phyloP scores from a whole-genome alignment of 805 yeast genomes.

The Saccharomycopsis javanensis region DNA sequence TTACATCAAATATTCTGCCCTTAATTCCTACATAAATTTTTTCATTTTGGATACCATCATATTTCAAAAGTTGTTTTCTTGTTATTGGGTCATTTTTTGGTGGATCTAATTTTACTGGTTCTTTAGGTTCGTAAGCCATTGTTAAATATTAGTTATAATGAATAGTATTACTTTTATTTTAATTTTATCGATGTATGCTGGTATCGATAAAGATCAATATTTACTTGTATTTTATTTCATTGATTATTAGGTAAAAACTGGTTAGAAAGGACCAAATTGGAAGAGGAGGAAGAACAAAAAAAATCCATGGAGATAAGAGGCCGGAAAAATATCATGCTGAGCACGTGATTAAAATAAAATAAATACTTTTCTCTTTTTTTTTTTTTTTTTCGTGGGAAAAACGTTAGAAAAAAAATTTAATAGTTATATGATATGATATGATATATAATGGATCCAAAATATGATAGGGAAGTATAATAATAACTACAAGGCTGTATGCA shows the following conservation, averaged over 20 bases:
- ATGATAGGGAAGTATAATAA: too few species aligned
- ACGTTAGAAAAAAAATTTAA: neutral
- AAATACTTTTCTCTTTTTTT: neutral
- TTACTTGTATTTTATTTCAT: too few species aligned
- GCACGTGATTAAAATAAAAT: neutral
- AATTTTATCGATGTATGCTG: neutral
- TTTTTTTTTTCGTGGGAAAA: neutral
- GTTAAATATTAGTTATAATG: too few species aligned
- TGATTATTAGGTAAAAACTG: neutral
- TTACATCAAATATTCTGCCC: constrained; percentile 73
- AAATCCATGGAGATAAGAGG: neutral
- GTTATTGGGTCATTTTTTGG: constrained; percentile 40
- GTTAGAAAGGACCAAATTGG: neutral
- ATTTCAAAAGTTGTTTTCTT: constrained; percentile 32
- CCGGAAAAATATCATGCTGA: neutral
- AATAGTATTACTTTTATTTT: too few species aligned
- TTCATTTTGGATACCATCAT: constrained; percentile 35
- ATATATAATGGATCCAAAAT: too few species aligned
- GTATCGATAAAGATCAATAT: too few species aligned
- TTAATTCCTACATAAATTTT: constrained; percentile 65
- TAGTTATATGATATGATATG: too few species aligned
- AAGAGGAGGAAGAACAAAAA: neutral
- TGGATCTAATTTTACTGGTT: constrained; percentile 40
- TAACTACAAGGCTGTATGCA: too few species aligned
- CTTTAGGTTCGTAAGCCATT: constrained; percentile 36